Base-by-base conservation (phyloP, 1,139 yeast genomes). In the Sugiyamaella novakii region DNA sequence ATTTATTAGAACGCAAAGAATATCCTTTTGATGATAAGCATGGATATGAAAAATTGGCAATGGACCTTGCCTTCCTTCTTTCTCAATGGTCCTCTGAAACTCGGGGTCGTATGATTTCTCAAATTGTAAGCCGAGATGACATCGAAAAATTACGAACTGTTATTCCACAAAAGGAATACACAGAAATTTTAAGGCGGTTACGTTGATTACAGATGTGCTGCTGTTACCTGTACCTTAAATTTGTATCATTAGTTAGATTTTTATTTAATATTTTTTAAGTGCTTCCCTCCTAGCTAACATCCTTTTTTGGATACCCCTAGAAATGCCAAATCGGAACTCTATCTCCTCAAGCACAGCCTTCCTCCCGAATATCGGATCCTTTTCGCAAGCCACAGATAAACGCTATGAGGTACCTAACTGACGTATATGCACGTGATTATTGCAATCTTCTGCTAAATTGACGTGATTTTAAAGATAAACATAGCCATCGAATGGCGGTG, bases 1-100 rank as follows among this genome's bases (percentile, higher is more conserved):
- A 85, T 39, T 68, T 87, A 53, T 77, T 87, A 55, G 94, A 85
- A 57, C 62, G 70, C 10, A 59, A 60, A 15, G 71, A 68, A 41
- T 59, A 54, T 42, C 72, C 72, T n/a, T 66, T 66, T 49, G 65
- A 63, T 45, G 64, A 60, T 19, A 49, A 47, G 8, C 41, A 43
- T 11, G 62, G 59, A 12, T 55, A 57, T 44, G 52, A 52, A 18
- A 48, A 53, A 40, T 54, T 66, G 22, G 68, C 66, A 7, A 43
- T 48, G 34, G 70, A 66, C 47, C 46, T 60, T 18, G 54, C 58
- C 8, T 61, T 62, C 43, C 49, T 64, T 39, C 50, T 66, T 15
- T 59, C 60, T 11, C 52, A 57, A 40, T 62, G 66, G 63, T 37
- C 56, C n/a, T 33, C 53, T 3, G 56, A 49, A 24, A 33, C 49